Percentiles rank a stretch among this genome's conserved stretches.
phyloP scores from a whole-genome alignment of 192 early-diverging fungal genomes.

The Phlyctochytrium planicorne region DNA sequence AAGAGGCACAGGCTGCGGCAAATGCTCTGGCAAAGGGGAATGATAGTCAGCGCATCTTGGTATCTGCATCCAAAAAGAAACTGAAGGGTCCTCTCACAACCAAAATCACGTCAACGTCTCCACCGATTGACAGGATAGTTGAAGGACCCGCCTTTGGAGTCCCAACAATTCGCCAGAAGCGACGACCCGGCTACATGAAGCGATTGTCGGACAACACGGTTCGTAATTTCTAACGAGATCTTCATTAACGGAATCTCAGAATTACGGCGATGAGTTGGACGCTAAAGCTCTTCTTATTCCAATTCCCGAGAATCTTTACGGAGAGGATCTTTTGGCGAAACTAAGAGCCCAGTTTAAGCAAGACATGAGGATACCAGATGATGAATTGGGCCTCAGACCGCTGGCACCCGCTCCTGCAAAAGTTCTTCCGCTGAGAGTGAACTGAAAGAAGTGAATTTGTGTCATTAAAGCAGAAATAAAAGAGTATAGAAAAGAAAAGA shows the following conservation, averaged over 20 bases:
- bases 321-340: slow-evolving; percentile 13
- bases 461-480: too few relatives aligned
- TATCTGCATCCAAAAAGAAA: background rate
- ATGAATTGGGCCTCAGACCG: too few relatives aligned
- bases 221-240: background rate
- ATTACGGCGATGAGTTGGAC: slow-evolving; percentile 41
- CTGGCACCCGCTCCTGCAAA: too few relatives aligned
- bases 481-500: too few relatives aligned
- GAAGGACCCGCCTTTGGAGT: slow-evolving; percentile 29
- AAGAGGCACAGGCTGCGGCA: too few relatives aligned
- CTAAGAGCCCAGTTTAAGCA: slow-evolving; percentile 1
- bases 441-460: too few relatives aligned
- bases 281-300: slow-evolving; percentile 42
- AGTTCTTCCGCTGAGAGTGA: too few relatives aligned
- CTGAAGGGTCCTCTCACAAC: background rate
- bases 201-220: slow-evolving; percentile 32
- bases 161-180: slow-evolving; percentile 34
- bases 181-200: slow-evolving; percentile 27
- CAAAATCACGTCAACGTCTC: slow-evolving; percentile 26
- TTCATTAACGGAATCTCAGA: slow-evolving; percentile 4
- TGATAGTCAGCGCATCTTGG: slow-evolving; percentile 4
- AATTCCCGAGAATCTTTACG: slow-evolving; percentile 39
- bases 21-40: too few relatives aligned
- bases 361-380: too few relatives aligned
- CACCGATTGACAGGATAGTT: slow-evolving; percentile 8